Evolutionary conservation across 345 rosid species (phyloP).

Genomic region (Eucalyptus virginea): DNA sequence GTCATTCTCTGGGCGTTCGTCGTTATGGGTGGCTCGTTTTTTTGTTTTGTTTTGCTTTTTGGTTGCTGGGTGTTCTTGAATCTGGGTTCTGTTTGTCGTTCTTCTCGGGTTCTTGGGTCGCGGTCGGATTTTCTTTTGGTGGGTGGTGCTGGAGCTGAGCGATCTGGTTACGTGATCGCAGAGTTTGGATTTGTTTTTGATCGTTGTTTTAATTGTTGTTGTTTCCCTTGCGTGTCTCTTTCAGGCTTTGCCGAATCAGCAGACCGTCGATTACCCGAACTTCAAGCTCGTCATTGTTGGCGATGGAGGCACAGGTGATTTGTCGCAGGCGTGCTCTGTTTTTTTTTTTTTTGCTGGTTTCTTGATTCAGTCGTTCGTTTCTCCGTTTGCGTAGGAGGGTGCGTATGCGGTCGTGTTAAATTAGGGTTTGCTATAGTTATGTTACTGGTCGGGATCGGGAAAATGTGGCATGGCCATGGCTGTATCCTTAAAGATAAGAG

Average conservation of each 20-base stretch:
- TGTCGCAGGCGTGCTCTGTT: not conserved
- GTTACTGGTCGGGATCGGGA: not conserved
- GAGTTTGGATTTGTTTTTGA: not conserved
- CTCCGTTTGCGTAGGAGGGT: not conserved
- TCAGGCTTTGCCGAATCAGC: conserved; percentile 80
- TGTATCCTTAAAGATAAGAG: not conserved
- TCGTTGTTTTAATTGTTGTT: not conserved
- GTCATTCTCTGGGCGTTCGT: not conserved
- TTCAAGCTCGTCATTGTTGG: conserved; percentile 96
- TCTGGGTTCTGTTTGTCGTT: not conserved
- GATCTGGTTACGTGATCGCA: not conserved
- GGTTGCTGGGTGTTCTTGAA: not conserved
- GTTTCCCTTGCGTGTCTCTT: not conserved
- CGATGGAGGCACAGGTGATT: conserved; percentile 89
- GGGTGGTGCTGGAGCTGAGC: not conserved
- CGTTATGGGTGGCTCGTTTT: no score
- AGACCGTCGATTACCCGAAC: conserved; percentile 70
- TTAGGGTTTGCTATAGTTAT: not conserved
- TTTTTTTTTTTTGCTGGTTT: no score
- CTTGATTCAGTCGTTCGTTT: not conserved
- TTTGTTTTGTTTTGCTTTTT: no score
- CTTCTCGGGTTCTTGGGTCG: not conserved
- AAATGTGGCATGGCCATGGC: not conserved
- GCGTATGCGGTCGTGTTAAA: not conserved
- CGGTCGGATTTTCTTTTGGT: not conserved